Percentiles rank a stretch among this genome's conserved stretches.
Evolutionary conservation across 129 eudicot species (phyloP).

Genomic region (Ambrosia trifida): DNA sequence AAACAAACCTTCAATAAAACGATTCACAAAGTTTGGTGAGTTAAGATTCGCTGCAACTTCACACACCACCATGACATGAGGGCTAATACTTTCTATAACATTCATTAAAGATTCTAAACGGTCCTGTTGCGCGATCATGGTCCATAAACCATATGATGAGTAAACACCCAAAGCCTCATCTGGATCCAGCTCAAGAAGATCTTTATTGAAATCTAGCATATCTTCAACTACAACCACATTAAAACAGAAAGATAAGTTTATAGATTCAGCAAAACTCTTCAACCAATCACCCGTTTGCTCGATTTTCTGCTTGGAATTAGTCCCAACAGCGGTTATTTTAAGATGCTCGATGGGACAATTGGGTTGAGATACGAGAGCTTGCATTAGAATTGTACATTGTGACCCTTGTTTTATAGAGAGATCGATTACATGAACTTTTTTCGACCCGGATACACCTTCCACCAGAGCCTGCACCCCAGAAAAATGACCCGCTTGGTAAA

Average conservation of each 20-base stretch:
- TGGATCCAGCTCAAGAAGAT: conserved; percentile 36
- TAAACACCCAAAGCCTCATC: conserved; percentile 39
- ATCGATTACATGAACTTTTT: conserved; percentile 44
- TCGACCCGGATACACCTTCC: conserved; percentile 27
- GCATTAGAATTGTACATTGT: conserved; percentile 43
- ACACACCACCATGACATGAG: conserved; percentile 48
- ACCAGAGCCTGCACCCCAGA: conserved; percentile 40
- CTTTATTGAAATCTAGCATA: conserved; percentile 30
- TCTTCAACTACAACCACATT: conserved; percentile 33
- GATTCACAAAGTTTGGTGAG: conserved; percentile 55
- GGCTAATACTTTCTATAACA: conserved; percentile 40
- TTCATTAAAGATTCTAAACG: conserved; percentile 46
- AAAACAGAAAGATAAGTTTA: conserved; percentile 33
- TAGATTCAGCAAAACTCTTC: conserved; percentile 37
- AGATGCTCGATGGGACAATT: conserved; percentile 31
- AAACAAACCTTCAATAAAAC: conserved; percentile 58
- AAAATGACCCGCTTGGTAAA: conserved; percentile 39
- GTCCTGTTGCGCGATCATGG: conserved; percentile 37
- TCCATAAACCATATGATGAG: conserved; percentile 29
- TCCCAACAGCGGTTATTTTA: conserved; percentile 39
- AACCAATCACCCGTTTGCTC: conserved; percentile 35
- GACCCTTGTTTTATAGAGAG: conserved; percentile 36
- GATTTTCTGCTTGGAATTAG: background rate
- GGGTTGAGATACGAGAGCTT: conserved; percentile 39
- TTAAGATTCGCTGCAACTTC: conserved; percentile 53